Conservation (phyloP, 116 monocot genomes). For the Posidonia oceanica region DNA sequence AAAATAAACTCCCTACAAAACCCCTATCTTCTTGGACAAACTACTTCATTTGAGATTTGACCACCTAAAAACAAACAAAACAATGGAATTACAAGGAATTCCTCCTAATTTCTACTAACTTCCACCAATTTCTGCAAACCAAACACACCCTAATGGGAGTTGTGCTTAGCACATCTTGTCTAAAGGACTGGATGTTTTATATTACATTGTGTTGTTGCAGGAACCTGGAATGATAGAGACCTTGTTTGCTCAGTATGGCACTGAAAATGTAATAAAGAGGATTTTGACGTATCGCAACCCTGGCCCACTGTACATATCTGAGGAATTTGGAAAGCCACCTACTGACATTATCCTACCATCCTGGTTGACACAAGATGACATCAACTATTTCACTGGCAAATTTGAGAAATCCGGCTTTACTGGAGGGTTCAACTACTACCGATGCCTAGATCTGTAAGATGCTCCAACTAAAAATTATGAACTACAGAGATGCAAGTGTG, state of each 20-base stretch:
- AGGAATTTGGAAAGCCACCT: conserved; percentile 14
- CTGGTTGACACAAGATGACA: conserved; percentile 41
- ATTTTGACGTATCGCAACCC: conserved; percentile 18
- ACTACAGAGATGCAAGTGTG: no score
- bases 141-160: neutral
- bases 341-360: conserved; percentile 12
- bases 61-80: no score
- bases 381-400: conserved; percentile 30
- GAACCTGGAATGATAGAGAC: conserved; percentile 26
- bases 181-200: neutral
- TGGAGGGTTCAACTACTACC: conserved; percentile 41
- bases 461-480: neutral
- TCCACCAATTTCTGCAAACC: no score
- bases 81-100: no score
- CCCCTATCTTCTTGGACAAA: no score
- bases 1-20: no score
- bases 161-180: neutral
- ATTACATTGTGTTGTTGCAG: conserved; percentile 7
- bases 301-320: conserved; percentile 4
- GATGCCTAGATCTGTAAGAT: conserved; percentile 29
- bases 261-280: conserved; percentile 14
- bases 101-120: no score
- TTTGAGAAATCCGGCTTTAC: conserved; percentile 43
- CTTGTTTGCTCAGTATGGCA: conserved; percentile 11
- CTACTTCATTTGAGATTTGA: no score